Evolutionary conservation across 129 eudicot species (phyloP), one percentile per base, ranked within the genome.

Genomic region (Flaveria trinervia): DNA sequence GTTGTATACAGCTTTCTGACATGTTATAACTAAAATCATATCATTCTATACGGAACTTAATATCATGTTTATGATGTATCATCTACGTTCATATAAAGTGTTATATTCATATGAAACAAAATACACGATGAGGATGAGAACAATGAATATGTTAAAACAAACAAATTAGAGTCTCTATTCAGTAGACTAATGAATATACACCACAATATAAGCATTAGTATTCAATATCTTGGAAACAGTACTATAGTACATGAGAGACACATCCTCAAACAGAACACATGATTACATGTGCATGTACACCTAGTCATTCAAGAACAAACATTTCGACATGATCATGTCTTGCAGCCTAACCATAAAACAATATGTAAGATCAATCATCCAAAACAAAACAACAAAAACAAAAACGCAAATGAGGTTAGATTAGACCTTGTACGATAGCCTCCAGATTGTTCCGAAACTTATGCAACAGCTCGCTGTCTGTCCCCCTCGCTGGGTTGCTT

Each of bases 221-320:
- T 51, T 71, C 10, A 5, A 30, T 50, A 18, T 65, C 43, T 46
- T 67, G 13, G 20, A 18, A 20, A 64, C 28, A 20, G 49, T 80
- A 73, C 39, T 23, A 41, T n/a, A 56, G 44, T 65, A 80, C 79
- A 80, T 18, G 59, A 71, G 55, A 72, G 68, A 43, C 41, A 55
- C 26, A 50, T 39, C 59, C 72, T 72, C 55, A 72, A 72, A 52
- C 60, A 56, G 64, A 73, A 73, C 50, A 67, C 61, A 65, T 52
- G 74, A 80, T 51, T 79, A 79, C 83, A 79, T 79, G 70, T 78
- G 71, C 77, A 79, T 49, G 73, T 72, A 79, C 65, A 72, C 74
- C 62, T 72, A 80, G 52, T 50, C 74, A 65, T 80, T 65, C 68
- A 73, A 65, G 69, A 73, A 41, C 79, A 77, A 56, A 77, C 81